Percentiles rank a stretch among this genome's conserved stretches.
phyloP scores from a whole-genome alignment of 1,139 yeast species.

The Pichia sp. region DNA sequence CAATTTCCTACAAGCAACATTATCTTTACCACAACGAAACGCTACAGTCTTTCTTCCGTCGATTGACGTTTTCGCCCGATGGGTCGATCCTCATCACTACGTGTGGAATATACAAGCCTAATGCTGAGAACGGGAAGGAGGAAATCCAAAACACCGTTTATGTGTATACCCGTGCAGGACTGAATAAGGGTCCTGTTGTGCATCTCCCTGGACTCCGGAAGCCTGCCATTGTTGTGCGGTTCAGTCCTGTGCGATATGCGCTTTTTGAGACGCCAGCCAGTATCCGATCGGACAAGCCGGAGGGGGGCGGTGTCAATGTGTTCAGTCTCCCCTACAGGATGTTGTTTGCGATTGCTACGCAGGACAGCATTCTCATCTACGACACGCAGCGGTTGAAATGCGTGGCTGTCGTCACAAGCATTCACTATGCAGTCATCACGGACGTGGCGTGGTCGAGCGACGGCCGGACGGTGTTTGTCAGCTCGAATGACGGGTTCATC shows the following conservation, averaged over 20 bases:
- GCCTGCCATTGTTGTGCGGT: slow-evolving; percentile 79
- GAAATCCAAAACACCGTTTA: slow-evolving; percentile 63
- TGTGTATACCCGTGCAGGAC: slow-evolving; percentile 66
- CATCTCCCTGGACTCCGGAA: slow-evolving; percentile 74
- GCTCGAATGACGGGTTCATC: slow-evolving; percentile 95
- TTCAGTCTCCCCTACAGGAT: slow-evolving; percentile 68
- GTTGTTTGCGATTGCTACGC: slow-evolving; percentile 90
- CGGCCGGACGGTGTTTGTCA: slow-evolving; percentile 63
- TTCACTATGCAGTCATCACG: slow-evolving; percentile 85
- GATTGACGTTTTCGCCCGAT: slow-evolving; percentile 84
- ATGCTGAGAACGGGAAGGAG: slow-evolving; percentile 17
- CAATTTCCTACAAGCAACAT: slow-evolving; percentile 32
- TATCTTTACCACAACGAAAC: slow-evolving; percentile 78
- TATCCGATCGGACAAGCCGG: background rate
- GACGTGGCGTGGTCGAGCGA: slow-evolving; percentile 81
- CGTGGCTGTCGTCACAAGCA: slow-evolving; percentile 66
- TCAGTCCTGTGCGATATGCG: slow-evolving; percentile 63
- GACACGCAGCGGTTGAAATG: slow-evolving; percentile 71
- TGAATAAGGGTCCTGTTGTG: slow-evolving; percentile 64
- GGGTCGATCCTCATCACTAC: slow-evolving; percentile 80
- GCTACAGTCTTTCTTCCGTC: slow-evolving; percentile 80
- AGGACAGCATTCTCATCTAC: slow-evolving; percentile 77
- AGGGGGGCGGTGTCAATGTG: slow-evolving; percentile 22
- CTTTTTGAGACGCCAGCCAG: slow-evolving; percentile 29
- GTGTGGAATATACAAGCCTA: slow-evolving; percentile 59